Evolutionary conservation across 495 filamentous ascomycete genomes (phyloP).

Genomic region (Penicillium paxilli): DNA sequence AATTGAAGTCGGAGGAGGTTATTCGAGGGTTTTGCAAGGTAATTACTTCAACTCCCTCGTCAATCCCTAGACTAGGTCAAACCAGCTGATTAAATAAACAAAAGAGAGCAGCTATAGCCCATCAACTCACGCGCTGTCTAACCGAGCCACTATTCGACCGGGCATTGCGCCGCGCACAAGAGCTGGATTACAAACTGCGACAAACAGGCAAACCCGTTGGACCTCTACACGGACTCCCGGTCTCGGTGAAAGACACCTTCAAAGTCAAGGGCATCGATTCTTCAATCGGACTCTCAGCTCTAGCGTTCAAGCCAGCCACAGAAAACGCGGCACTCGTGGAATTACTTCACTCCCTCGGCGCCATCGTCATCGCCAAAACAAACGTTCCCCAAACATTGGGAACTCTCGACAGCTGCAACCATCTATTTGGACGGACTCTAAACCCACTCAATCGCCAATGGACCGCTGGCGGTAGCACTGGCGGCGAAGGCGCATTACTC

Average conservation of each 20-base stretch:
- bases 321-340: conserved; percentile 43
- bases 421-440: conserved; percentile 58
- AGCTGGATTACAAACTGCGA: conserved; percentile 56
- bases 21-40: conserved; percentile 63
- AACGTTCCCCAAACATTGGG: conserved; percentile 58
- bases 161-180: conserved; percentile 57
- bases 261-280: conserved; percentile 58
- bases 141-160: conserved; percentile 66
- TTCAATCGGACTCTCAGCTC: conserved; percentile 57
- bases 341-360: conserved; percentile 43
- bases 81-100: background rate
- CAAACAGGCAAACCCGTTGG: conserved; percentile 52
- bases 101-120: conserved; percentile 58
- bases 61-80: background rate
- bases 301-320: conserved; percentile 50
- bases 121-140: conserved; percentile 64
- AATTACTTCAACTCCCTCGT: background rate
- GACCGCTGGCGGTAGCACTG: conserved; percentile 62
- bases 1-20: conserved; percentile 55
- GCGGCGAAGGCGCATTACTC: conserved; percentile 66
- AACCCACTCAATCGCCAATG: conserved; percentile 61
- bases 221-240: conserved; percentile 67
- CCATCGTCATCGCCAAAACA: conserved; percentile 67
- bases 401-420: conserved; percentile 39
- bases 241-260: conserved; percentile 68